Percentiles rank a stretch among this genome's conserved stretches.
Conservation (phyloP, 2,329 filamentous ascomycete genomes). For the Truncatella angustata region DNA sequence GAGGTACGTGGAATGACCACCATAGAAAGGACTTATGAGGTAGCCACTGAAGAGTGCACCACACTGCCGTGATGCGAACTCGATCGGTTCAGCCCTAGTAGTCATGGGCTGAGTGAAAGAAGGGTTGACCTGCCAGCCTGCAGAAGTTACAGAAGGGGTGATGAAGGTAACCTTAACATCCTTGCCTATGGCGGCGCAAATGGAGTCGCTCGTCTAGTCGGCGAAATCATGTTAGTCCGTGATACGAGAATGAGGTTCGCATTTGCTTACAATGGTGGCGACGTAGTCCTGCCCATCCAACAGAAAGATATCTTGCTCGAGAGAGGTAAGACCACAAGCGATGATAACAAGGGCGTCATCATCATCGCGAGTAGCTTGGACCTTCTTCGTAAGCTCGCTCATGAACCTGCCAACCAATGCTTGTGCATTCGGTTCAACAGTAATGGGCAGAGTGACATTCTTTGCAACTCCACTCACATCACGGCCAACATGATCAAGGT, state of each 20-base stretch:
- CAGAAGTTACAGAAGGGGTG: slow-evolving; percentile 27
- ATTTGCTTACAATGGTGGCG: slow-evolving; percentile 14
- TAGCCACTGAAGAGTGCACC: slow-evolving; percentile 24
- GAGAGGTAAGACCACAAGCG: slow-evolving; percentile 24
- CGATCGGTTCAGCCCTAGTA: slow-evolving; percentile 8
- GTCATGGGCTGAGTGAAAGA: slow-evolving; percentile 16
- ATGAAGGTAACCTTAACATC: slow-evolving; percentile 18
- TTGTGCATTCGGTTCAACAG: slow-evolving; percentile 16
- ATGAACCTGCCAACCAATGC: slow-evolving; percentile 20
- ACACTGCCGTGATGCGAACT: slow-evolving; percentile 25
- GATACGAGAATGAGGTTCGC: too few species aligned
- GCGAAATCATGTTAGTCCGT: too few species aligned
- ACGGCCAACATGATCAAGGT: slow-evolving; percentile 17
- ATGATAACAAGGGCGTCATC: slow-evolving; percentile 22
- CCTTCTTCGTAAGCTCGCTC: slow-evolving; percentile 14
- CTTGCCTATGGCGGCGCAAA: slow-evolving; percentile 17
- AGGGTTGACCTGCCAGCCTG: slow-evolving; percentile 28
- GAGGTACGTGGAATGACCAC: slow-evolving; percentile 21
- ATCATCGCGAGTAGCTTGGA: slow-evolving; percentile 9
- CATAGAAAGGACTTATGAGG: slow-evolving; percentile 14
- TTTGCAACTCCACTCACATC: slow-evolving; percentile 17
- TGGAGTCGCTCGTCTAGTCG: too few species aligned
- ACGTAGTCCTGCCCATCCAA: slow-evolving; percentile 9
- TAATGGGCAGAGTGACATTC: not conserved
- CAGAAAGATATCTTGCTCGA: slow-evolving; percentile 28